Percentiles rank a stretch among this genome's conserved stretches.
Conservation (phyloP, 2,329 filamentous ascomycete genomes). For the Xylaria sp. region DNA sequence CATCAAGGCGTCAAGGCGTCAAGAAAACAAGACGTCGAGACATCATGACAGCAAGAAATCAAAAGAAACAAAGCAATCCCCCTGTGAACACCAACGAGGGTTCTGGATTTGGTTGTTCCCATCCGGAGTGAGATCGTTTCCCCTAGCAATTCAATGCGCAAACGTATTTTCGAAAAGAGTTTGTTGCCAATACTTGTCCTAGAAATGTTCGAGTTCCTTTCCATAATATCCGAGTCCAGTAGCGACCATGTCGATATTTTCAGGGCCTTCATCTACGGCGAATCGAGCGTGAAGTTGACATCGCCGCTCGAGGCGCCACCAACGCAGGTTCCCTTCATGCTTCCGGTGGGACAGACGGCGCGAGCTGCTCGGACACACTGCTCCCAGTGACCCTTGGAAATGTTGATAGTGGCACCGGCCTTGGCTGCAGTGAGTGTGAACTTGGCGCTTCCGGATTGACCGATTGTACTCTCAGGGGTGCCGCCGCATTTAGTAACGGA, state of each 20-base stretch:
- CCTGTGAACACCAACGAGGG: constrained; percentile 11
- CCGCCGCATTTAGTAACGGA: constrained; percentile 43
- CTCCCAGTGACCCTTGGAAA: constrained; percentile 50
- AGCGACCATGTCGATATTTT: background rate
- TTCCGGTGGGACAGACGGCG: constrained; percentile 46
- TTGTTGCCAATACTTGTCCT: constrained; percentile 14
- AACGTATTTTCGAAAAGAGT: constrained; percentile 12
- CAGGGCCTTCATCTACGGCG: constrained; percentile 16
- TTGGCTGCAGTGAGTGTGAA: constrained; percentile 42
- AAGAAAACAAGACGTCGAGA: no score
- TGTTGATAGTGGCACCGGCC: constrained; percentile 45
- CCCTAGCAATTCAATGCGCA: constrained; percentile 15
- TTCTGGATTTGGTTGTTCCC: constrained; percentile 7
- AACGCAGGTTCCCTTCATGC: constrained; percentile 41
- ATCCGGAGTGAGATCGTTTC: constrained; percentile 17
- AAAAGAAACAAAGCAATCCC: background rate
- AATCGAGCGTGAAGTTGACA: constrained; percentile 39
- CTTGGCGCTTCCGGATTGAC: constrained; percentile 42
- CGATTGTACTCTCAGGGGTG: constrained; percentile 39
- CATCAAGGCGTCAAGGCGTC: no score
- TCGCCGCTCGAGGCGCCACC: constrained; percentile 45
- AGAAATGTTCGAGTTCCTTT: constrained; percentile 4
- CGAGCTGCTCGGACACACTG: constrained; percentile 49
- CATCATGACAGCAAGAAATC: no score
- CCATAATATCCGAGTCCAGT: background rate